Percentiles rank a stretch among this genome's conserved stretches.
Evolutionary conservation across 2,329 filamentous ascomycete species (phyloP).

Genomic region (Pseudogymnoascus sp.): DNA sequence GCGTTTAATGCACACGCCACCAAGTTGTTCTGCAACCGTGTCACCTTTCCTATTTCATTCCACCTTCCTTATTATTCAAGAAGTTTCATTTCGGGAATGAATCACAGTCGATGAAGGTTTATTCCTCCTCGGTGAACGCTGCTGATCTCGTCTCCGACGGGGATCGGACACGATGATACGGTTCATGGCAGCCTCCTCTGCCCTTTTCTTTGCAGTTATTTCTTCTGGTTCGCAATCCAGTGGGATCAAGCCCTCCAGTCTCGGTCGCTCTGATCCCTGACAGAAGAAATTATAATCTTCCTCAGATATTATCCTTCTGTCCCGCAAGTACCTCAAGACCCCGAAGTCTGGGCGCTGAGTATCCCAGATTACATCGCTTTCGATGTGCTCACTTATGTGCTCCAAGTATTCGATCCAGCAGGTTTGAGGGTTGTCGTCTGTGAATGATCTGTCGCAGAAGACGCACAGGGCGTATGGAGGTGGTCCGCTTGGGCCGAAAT

Average conservation of each 20-base stretch:
- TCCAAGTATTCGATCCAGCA: slow-evolving; percentile 34
- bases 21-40: background rate
- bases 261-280: background rate
- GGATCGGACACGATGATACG: background rate
- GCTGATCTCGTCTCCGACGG: background rate
- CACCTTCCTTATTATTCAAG: background rate
- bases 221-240: background rate
- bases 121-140: background rate
- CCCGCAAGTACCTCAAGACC: slow-evolving; percentile 33
- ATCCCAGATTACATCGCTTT: slow-evolving; percentile 17
- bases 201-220: background rate
- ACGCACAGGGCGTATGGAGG: slow-evolving; percentile 36
- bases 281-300: slow-evolving; percentile 15
- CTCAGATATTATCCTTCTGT: slow-evolving; percentile 24
- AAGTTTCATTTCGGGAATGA: background rate
- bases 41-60: background rate
- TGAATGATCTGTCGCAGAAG: slow-evolving; percentile 37
- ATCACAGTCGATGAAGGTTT: background rate
- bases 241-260: background rate
- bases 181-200: background rate
- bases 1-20: background rate
- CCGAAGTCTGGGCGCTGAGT: slow-evolving; percentile 34
- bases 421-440: slow-evolving; percentile 8
- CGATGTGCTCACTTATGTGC: slow-evolving; percentile 40
- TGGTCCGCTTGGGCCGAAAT: slow-evolving; percentile 28